These are phyloP conservation scores for Lodderomyces theae DNA, from an alignment of 1,139 yeast species.

Conservation along the genomic window DNA sequence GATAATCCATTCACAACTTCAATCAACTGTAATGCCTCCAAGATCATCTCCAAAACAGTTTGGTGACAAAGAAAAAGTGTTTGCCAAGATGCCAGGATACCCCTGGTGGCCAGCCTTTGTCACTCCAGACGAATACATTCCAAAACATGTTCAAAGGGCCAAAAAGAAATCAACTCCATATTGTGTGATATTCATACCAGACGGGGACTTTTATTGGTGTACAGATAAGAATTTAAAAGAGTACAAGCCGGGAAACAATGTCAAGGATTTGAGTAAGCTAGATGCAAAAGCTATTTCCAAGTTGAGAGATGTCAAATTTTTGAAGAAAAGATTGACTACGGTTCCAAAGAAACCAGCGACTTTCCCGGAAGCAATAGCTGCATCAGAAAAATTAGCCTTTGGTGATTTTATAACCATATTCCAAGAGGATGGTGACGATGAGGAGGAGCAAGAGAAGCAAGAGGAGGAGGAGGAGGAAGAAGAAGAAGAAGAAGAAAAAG, in stretches of 20 bases:
- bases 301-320: conserved; percentile 3
- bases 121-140: conserved; percentile 41
- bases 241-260: conserved; percentile 15
- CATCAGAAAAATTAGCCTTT: conserved; percentile 38
- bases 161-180: conserved; percentile 39
- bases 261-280: conserved; percentile 1
- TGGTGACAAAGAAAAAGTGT: conserved; percentile 24
- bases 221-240: conserved; percentile 37
- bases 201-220: conserved; percentile 50
- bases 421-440: conserved; percentile 26
- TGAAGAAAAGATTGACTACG: conserved; percentile 14
- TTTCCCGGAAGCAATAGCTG: conserved; percentile 34
- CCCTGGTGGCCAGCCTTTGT: conserved; percentile 52
- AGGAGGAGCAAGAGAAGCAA: conserved; percentile 28
- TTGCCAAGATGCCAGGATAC: conserved; percentile 49
- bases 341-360: conserved; percentile 17
- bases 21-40: conserved; percentile 10
- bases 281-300: background rate
- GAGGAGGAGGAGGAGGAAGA: conserved; percentile 27
- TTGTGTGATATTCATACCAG: conserved; percentile 49
- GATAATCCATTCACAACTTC: background rate
- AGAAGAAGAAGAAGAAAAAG: conserved; percentile 18
- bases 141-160: conserved; percentile 35
- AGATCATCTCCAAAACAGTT: conserved; percentile 2
- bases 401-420: conserved; percentile 38